A percentile compares a stretch with the other conserved stretches of the same genome.
These are phyloP conservation scores for Panaeolus papilionaceus DNA, from an alignment of 768 basidiomycete genomes.

Conservation along the genomic window DNA sequence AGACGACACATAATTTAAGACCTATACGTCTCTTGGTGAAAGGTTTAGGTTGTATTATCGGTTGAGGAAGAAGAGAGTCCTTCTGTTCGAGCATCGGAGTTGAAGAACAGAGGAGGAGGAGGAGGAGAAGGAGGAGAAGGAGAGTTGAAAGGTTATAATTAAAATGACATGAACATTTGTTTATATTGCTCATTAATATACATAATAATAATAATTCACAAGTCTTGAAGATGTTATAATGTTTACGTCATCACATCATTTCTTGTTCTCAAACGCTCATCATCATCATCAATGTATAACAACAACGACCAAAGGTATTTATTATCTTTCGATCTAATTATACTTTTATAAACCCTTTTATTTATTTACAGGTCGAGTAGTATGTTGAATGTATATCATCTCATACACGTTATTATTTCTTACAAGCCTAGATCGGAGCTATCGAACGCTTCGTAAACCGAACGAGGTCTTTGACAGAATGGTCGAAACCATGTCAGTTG, in stretches of 20 bases:
- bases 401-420: neutral
- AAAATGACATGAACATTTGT: too few relatives aligned
- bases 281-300: neutral
- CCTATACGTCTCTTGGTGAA: neutral
- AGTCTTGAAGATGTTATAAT: neutral
- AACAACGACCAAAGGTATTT: neutral
- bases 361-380: constrained; percentile 1
- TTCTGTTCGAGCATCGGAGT: neutral
- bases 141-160: neutral
- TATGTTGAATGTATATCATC: neutral
- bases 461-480: constrained; percentile 65
- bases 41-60: neutral
- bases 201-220: too few relatives aligned
- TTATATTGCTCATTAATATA: too few relatives aligned
- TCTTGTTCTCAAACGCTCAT: neutral
- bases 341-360: neutral
- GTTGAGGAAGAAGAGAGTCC: neutral
- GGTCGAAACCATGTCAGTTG: constrained; percentile 61
- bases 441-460: constrained; percentile 52
- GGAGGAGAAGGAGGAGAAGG: neutral
- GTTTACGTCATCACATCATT: neutral
- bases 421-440: constrained; percentile 20
- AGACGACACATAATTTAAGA: neutral
- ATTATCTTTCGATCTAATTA: neutral
- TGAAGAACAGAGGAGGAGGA: neutral